Evolutionary conservation across 169 alveolate species (phyloP), one percentile per base, ranked within the genome.

Genomic region (Cryptosporidium xiaoi): DNA sequence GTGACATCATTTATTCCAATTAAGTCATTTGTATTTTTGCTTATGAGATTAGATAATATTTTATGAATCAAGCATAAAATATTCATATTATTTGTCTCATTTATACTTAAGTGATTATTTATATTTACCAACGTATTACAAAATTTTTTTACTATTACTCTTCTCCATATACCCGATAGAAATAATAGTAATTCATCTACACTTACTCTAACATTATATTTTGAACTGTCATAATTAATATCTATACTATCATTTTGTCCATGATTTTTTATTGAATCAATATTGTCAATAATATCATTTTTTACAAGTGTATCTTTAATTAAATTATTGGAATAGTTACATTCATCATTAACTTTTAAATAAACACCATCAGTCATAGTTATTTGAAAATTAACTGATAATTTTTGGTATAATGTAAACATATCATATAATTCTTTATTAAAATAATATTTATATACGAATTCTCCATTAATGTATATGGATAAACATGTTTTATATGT

Each of bases 121-220:
- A 13, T 5, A 0, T 53, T 53, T 4, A 13, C 29, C 8, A n/a
- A n/a, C 4, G 12, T 62, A 62, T 62, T 15, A 1, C 15, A 5
- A 55, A 1, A 20, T 5, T 27, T 27, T 36, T 53, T 69, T 5
- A 10, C 33, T 1, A 77, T 62, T n/a, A 50, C 34, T 1, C n/a
- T 40, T 44, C 71, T 77, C 71, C 87, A 77, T n/a, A 77, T n/a
- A 62, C 64, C 56, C 20, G 77, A 77, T 48, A 77, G 18, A 60
- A 77, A 77, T 33, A 77, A 24, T 48, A 77, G 20, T 33, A 77
- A 40, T 12, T 50, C 27, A 13, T 56, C 36, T 12, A 77, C 56
- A 31, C 34, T 20, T 7, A 31, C 12, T 29, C 33, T 31, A 34
- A 50, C 3, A n/a, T 50, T 18, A 20, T 40, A 40, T 40, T 40